phyloP scores from a whole-genome alignment of 352 stramenopile species.

The Plasmopara muralis region DNA sequence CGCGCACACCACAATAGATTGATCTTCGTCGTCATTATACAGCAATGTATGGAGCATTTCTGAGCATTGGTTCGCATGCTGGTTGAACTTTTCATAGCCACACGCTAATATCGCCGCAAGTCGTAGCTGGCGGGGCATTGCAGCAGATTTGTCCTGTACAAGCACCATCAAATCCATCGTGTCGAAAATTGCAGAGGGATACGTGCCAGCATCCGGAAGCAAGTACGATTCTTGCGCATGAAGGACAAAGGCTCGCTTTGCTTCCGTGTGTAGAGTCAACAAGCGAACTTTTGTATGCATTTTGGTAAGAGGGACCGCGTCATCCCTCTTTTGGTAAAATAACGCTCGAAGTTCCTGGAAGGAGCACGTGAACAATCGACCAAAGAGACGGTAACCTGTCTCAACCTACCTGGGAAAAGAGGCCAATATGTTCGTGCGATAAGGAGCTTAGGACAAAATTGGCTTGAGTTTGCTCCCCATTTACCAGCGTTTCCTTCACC shows the following conservation, averaged over 20 bases:
- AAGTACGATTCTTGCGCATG: slow-evolving; percentile 60
- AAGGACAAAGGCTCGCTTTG: slow-evolving; percentile 59
- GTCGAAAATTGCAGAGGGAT: slow-evolving; percentile 64
- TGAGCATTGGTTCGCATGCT: slow-evolving; percentile 48
- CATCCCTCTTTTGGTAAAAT: slow-evolving; percentile 57
- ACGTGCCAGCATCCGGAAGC: slow-evolving; percentile 40
- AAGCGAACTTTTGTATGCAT: slow-evolving; percentile 72
- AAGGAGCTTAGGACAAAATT: slow-evolving; percentile 81
- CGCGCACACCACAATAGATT: slow-evolving; percentile 62
- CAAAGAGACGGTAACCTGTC: background rate
- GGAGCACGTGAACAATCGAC: background rate
- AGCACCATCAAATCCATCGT: slow-evolving; percentile 83
- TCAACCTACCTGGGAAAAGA: slow-evolving; percentile 53
- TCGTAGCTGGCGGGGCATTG: slow-evolving; percentile 51
- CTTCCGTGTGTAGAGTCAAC: slow-evolving; percentile 62
- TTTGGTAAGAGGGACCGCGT: slow-evolving; percentile 37
- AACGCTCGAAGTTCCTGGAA: slow-evolving; percentile 60
- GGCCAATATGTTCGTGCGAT: slow-evolving; percentile 60
- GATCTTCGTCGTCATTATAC: slow-evolving; percentile 46
- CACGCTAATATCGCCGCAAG: slow-evolving; percentile 71
- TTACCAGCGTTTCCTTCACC: slow-evolving; percentile 73
- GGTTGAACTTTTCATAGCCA: slow-evolving; percentile 67
- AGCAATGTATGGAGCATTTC: slow-evolving; percentile 63
- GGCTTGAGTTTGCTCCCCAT: slow-evolving; percentile 76
- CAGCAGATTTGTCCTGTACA: slow-evolving; percentile 57